phyloP scores from a whole-genome alignment of 2,329 filamentous ascomycete genomes.

The Bretziella fagacearum region DNA sequence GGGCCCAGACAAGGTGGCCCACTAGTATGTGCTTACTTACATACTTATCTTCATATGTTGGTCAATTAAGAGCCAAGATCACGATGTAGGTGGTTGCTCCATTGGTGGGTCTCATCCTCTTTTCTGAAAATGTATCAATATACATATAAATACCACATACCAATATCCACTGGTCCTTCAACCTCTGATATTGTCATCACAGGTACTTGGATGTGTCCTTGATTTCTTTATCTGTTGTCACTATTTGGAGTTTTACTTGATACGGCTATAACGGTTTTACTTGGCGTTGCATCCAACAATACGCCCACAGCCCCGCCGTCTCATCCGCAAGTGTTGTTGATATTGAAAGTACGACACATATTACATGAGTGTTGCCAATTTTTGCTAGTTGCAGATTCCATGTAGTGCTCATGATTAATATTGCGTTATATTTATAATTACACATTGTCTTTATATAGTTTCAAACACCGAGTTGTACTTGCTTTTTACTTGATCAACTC shows the following conservation, averaged over 20 bases:
- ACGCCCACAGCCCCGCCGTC: background rate
- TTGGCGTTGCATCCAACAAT: slow-evolving; percentile 1
- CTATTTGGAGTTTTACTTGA: background rate
- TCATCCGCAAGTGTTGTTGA: background rate
- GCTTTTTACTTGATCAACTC: background rate
- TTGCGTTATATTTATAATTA: background rate
- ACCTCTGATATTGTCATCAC: background rate
- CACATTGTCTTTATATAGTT: too few relatives aligned
- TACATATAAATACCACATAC: background rate
- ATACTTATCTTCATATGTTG: background rate
- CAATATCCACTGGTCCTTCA: background rate
- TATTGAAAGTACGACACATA: background rate
- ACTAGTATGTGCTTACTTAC: background rate
- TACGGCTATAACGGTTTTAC: background rate
- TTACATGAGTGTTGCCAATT: background rate
- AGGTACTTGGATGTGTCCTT: background rate
- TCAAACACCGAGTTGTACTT: background rate
- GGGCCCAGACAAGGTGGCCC: background rate
- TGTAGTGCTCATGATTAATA: background rate
- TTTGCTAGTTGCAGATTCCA: background rate
- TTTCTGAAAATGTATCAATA: background rate
- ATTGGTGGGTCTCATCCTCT: background rate
- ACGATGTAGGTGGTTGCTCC: background rate
- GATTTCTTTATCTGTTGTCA: background rate
- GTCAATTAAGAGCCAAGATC: background rate